These are phyloP conservation scores for Pseudocercospora eumusae DNA, from an alignment of 2,329 filamentous ascomycete species.

Conservation along the genomic window DNA sequence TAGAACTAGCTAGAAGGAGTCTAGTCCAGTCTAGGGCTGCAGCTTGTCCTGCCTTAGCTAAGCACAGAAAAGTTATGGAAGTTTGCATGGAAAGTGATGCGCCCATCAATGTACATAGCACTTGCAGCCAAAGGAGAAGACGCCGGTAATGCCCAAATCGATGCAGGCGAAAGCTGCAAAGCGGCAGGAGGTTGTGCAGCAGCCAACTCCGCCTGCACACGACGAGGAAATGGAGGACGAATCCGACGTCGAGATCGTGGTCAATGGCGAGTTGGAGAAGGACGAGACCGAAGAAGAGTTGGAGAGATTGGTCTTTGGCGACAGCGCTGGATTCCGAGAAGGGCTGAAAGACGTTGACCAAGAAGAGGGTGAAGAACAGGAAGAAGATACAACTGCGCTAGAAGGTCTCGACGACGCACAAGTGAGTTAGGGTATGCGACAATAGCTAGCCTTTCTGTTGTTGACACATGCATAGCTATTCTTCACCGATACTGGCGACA, in stretches of 20 bases:
- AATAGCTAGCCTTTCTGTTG: slow-evolving; percentile 15
- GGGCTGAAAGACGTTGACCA: slow-evolving; percentile 63
- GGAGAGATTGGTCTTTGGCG: slow-evolving; percentile 84
- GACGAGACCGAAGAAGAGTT: slow-evolving; percentile 39
- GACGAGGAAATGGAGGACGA: slow-evolving; percentile 29
- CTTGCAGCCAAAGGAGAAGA: background rate
- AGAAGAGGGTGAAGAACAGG: slow-evolving; percentile 53
- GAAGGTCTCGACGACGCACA: slow-evolving; percentile 74
- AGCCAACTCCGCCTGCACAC: slow-evolving; percentile 27
- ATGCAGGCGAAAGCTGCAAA: slow-evolving; percentile 16
- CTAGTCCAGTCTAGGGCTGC: too few relatives aligned
- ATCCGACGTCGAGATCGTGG: slow-evolving; percentile 36
- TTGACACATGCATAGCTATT: slow-evolving; percentile 60
- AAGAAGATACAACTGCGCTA: slow-evolving; percentile 44
- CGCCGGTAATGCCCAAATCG: slow-evolving; percentile 24
- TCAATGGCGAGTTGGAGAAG: slow-evolving; percentile 35
- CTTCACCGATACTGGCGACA: slow-evolving; percentile 70
- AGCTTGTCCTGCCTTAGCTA: background rate
- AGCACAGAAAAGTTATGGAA: slow-evolving; percentile 12
- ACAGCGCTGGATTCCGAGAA: slow-evolving; percentile 76
- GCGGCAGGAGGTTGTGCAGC: slow-evolving; percentile 22
- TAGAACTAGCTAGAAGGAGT: too few relatives aligned
- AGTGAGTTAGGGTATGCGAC: slow-evolving; percentile 44
- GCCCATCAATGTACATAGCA: slow-evolving; percentile 2
- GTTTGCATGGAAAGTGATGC: background rate